A percentile compares a stretch with the other conserved stretches of the same genome.
Conservation (phyloP, 2,329 filamentous ascomycete species). For the Pyrenophora graminea region DNA sequence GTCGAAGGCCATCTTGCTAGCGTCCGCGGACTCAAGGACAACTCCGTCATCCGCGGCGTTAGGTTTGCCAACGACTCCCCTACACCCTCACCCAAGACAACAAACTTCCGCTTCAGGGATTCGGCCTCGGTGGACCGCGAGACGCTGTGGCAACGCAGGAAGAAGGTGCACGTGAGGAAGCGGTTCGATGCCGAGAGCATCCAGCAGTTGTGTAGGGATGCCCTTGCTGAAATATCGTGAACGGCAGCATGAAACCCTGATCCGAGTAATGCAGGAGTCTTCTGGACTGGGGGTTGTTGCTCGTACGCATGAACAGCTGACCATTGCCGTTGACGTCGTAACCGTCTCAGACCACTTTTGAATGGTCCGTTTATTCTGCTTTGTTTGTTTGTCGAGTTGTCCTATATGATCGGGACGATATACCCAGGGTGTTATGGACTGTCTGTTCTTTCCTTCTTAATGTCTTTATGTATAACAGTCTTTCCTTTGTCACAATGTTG, state of each 20-base stretch:
- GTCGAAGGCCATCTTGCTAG: constrained; percentile 33
- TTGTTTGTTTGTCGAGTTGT: not conserved
- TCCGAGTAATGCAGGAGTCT: too few species aligned
- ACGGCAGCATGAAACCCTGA: not conserved
- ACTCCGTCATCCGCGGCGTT: constrained; percentile 10
- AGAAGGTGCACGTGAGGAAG: constrained; percentile 24
- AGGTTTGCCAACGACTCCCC: constrained; percentile 21
- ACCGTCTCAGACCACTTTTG: too few species aligned
- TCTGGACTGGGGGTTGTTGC: too few species aligned
- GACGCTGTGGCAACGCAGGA: constrained; percentile 19
- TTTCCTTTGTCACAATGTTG: too few species aligned
- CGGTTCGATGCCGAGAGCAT: constrained; percentile 37
- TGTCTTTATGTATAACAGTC: too few species aligned
- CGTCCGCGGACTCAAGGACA: constrained; percentile 30
- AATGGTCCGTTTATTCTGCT: too few species aligned
- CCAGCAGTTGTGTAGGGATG: constrained; percentile 34
- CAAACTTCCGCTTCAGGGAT: constrained; percentile 8
- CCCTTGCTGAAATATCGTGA: constrained; percentile 32
- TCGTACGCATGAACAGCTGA: too few species aligned
- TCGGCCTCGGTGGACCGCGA: constrained; percentile 11
- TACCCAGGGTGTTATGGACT: too few species aligned
- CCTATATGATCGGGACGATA: not conserved
- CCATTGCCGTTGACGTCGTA: too few species aligned
- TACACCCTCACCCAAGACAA: constrained; percentile 20
- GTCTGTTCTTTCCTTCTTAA: too few species aligned